phyloP scores from a whole-genome alignment of 2,329 filamentous ascomycete genomes.

The Fusarium fujikuroi region DNA sequence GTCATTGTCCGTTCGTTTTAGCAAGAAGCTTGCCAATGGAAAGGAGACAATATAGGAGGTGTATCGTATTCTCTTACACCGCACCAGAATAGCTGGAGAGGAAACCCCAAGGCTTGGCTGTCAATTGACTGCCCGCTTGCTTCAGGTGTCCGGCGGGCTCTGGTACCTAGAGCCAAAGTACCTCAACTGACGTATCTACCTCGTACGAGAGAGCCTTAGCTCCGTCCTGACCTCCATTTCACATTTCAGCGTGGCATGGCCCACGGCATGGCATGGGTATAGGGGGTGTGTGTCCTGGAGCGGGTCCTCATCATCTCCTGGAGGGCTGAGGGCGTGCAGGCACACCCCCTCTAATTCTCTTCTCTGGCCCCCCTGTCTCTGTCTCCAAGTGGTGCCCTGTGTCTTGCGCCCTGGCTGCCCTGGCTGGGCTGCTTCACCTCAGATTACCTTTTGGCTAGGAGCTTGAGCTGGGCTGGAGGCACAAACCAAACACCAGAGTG shows the following conservation, averaged over 20 bases:
- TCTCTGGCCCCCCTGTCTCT: slow-evolving; percentile 30
- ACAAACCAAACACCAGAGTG: slow-evolving; percentile 48
- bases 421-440: slow-evolving; percentile 46
- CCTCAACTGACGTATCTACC: slow-evolving; percentile 45
- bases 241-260: slow-evolving; percentile 31
- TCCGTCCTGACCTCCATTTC: slow-evolving; percentile 36
- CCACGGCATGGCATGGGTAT: neutral
- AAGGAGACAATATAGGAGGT: slow-evolving; percentile 2
- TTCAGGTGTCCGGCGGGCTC: slow-evolving; percentile 30
- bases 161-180: slow-evolving; percentile 40
- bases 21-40: neutral
- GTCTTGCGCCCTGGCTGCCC: slow-evolving; percentile 43
- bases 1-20: slow-evolving; percentile 28
- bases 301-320: slow-evolving; percentile 32
- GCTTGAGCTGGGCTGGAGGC: slow-evolving; percentile 36
- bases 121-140: slow-evolving; percentile 24
- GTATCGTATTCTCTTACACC: slow-evolving; percentile 31
- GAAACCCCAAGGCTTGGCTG: slow-evolving; percentile 2
- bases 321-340: slow-evolving; percentile 23
- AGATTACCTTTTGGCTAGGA: slow-evolving; percentile 48
- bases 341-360: slow-evolving; percentile 11
- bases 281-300: slow-evolving; percentile 11
- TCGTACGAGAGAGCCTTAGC: slow-evolving; percentile 37
- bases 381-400: slow-evolving; percentile 41
- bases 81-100: slow-evolving; percentile 18